These are phyloP conservation scores for Zymoseptoria ardabiliae DNA, from an alignment of 2,329 filamentous ascomycete genomes.

Conservation along the genomic window DNA sequence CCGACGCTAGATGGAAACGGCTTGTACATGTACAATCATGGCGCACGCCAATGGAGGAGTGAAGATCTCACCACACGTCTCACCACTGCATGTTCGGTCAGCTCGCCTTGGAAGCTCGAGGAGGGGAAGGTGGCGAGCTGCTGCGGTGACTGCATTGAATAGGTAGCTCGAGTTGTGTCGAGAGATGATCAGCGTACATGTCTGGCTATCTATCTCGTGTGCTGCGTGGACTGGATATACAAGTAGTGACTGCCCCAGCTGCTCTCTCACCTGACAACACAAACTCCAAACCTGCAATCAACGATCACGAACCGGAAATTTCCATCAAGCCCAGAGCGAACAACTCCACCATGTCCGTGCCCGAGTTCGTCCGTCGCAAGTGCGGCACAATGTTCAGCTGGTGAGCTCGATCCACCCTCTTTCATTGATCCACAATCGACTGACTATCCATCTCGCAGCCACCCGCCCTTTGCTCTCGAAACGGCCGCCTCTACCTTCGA, in stretches of 20 bases:
- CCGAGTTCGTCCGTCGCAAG: background rate
- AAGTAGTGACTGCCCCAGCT: background rate
- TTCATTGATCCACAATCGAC: background rate
- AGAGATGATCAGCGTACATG: background rate
- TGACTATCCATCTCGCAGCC: background rate
- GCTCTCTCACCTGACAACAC: background rate
- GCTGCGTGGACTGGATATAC: background rate
- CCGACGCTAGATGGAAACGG: background rate
- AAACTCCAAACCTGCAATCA: background rate
- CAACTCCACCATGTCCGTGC: background rate
- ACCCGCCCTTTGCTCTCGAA: background rate
- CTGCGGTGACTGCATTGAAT: background rate
- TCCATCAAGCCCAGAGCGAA: background rate
- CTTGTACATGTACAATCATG: background rate
- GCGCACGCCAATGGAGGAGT: background rate
- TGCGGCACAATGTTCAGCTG: background rate
- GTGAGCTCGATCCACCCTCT: background rate
- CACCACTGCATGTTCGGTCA: background rate
- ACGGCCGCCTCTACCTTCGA: background rate
- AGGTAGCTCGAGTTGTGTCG: background rate
- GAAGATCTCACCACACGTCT: background rate
- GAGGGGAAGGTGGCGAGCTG: background rate
- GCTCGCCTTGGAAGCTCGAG: background rate
- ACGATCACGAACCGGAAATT: background rate
- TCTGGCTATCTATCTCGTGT: background rate